These are phyloP conservation scores for Beverwykella pulmonaria DNA, from an alignment of 495 filamentous ascomycete genomes.

Conservation along the genomic window DNA sequence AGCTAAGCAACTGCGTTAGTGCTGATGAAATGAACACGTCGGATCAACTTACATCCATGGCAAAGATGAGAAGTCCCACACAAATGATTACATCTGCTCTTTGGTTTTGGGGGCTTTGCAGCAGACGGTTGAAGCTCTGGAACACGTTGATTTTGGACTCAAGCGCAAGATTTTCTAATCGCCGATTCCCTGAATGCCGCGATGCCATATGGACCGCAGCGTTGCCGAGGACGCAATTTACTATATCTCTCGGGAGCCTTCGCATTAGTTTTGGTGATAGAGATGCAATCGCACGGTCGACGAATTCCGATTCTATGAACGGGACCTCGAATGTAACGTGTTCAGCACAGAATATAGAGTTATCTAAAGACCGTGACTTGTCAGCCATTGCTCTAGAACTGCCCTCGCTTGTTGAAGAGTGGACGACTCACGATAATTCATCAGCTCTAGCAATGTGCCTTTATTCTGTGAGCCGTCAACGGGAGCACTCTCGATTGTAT, in stretches of 20 bases:
- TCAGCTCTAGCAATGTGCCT: conserved; percentile 8
- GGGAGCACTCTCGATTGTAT: neutral
- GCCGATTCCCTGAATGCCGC: conserved; percentile 12
- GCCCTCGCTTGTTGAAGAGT: neutral
- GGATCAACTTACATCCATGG: conserved; percentile 27
- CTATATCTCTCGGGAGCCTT: conserved; percentile 15
- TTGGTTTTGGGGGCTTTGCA: conserved; percentile 20
- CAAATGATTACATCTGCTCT: conserved; percentile 24
- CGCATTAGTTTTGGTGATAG: conserved; percentile 5
- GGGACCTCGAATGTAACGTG: conserved; percentile 19
- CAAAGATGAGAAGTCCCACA: conserved; percentile 15
- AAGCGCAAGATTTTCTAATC: conserved; percentile 20
- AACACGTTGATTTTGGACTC: conserved; percentile 25
- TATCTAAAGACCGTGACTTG: conserved; percentile 9
- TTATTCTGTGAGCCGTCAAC: conserved; percentile 5
- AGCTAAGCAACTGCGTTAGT: conserved; percentile 5
- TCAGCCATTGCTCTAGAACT: neutral
- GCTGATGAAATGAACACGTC: neutral
- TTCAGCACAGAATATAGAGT: conserved; percentile 14
- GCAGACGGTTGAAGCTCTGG: conserved; percentile 24
- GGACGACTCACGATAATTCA: conserved; percentile 29
- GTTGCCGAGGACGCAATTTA: conserved; percentile 25
- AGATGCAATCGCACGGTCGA: conserved; percentile 22
- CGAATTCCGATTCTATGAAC: conserved; percentile 8
- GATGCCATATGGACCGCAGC: conserved; percentile 33